Evolutionary conservation across 2,329 filamentous ascomycete species (phyloP).

Genomic region (Lachnellula cervina): DNA sequence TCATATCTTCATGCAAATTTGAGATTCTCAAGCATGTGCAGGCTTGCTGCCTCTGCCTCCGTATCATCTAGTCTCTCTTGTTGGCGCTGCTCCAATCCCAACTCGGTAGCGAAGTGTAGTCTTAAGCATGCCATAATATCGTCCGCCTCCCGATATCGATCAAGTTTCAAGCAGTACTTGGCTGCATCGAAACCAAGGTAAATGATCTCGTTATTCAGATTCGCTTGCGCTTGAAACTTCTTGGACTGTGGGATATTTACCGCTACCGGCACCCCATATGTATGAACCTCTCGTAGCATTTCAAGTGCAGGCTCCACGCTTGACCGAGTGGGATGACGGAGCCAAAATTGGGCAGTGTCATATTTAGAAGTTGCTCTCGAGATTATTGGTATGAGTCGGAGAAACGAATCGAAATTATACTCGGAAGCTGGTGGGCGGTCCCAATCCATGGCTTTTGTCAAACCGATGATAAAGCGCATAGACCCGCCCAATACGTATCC

Average conservation of each 20-base stretch:
- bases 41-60: conserved; percentile 23
- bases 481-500: conserved; percentile 6
- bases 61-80: conserved; percentile 12
- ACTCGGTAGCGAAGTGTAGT: conserved; percentile 17
- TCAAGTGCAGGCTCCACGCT: conserved; percentile 18
- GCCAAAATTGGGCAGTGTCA: conserved; percentile 15
- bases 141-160: conserved; percentile 21
- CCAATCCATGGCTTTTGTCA: not conserved
- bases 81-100: conserved; percentile 14
- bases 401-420: conserved; percentile 20
- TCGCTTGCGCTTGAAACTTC: no score
- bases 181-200: conserved; percentile 23
- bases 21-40: conserved; percentile 23
- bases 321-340: conserved; percentile 26
- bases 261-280: no score
- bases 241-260: no score
- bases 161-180: conserved; percentile 20
- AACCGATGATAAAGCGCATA: not conserved
- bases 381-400: conserved; percentile 8
- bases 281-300: conserved; percentile 10
- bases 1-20: conserved; percentile 11
- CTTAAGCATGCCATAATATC: conserved; percentile 27
- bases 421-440: conserved; percentile 6
- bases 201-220: conserved; percentile 9
- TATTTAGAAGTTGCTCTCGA: not conserved